Evolutionary conservation across 139 green algal species (phyloP).

Genomic region (Parachlorella kessleri): DNA sequence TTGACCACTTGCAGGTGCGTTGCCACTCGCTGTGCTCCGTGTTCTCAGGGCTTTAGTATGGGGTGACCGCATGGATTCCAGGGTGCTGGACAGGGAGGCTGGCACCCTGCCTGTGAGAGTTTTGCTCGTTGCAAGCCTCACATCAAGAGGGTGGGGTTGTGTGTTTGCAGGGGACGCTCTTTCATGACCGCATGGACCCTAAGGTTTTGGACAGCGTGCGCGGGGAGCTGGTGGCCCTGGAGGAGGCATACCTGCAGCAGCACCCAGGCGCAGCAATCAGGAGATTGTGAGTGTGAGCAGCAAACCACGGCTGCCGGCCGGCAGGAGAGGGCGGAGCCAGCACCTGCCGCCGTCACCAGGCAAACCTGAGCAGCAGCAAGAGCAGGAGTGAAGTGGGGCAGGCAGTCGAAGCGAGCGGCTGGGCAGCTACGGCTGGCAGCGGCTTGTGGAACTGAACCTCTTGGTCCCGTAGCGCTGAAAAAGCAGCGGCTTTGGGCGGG

Average conservation of each 20-base stretch:
- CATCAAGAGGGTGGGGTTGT: no score
- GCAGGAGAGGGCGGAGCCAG: no score
- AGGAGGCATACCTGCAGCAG: constrained; percentile 65
- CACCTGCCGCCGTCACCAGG: no score
- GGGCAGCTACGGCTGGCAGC: no score
- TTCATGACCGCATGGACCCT: constrained; percentile 81
- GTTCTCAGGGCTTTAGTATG: neutral
- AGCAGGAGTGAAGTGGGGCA: no score
- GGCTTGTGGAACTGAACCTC: no score
- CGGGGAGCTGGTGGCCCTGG: constrained; percentile 59
- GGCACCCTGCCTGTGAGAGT: neutral
- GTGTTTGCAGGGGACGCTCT: constrained; percentile 82
- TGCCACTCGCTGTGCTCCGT: constrained; percentile 1
- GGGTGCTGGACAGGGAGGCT: neutral
- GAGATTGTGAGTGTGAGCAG: neutral
- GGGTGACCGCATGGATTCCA: neutral
- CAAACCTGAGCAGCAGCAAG: no score
- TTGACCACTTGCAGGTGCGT: constrained; percentile 92
- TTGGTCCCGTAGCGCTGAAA: no score
- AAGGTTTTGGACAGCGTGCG: constrained; percentile 55
- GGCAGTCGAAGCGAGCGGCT: no score
- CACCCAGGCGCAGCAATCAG: constrained; percentile 64
- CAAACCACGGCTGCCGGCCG: no score
- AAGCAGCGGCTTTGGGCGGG: no score
- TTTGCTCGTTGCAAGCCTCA: neutral